phyloP scores from a whole-genome alignment of 805 yeast species.

The Candida nanaspora region DNA sequence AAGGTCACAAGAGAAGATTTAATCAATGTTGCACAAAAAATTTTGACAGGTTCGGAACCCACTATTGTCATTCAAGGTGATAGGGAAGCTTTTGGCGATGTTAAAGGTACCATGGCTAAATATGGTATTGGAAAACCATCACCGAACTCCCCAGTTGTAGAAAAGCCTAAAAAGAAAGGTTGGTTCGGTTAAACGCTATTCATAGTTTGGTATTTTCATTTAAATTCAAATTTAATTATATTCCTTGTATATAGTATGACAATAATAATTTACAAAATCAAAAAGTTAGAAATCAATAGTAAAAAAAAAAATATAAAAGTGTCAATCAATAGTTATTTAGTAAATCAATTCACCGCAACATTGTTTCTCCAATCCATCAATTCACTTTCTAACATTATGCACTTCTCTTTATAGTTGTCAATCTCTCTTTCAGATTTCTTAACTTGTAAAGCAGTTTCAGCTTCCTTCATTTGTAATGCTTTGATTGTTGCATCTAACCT shows the following conservation, averaged over 20 bases:
- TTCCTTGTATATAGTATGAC: not conserved
- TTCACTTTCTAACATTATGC: constrained; percentile 48
- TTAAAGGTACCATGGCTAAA: constrained; percentile 50
- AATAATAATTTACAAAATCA: no score
- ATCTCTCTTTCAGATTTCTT: constrained; percentile 51
- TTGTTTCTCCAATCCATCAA: constrained; percentile 46
- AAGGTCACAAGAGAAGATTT: constrained; percentile 61
- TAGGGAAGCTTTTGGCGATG: constrained; percentile 80
- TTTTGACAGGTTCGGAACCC: constrained; percentile 72
- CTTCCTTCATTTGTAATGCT: constrained; percentile 35
- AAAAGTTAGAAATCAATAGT: no score
- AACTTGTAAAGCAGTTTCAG: constrained; percentile 33
- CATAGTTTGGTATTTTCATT: not conserved
- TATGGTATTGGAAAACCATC: constrained; percentile 60
- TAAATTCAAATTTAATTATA: no score
- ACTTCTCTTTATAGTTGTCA: constrained; percentile 44
- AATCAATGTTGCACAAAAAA: constrained; percentile 62
- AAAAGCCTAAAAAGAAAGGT: constrained; percentile 6
- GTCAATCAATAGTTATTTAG: no score
- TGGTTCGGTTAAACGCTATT: constrained; percentile 15
- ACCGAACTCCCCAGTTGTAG: not conserved
- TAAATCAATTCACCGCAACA: not conserved
- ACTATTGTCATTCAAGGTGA: constrained; percentile 87
- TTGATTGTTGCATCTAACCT: constrained; percentile 38
- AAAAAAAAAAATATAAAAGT: no score